Conservation (phyloP, 78 protist genomes). For the Blattamonas nauphoetae region DNA sequence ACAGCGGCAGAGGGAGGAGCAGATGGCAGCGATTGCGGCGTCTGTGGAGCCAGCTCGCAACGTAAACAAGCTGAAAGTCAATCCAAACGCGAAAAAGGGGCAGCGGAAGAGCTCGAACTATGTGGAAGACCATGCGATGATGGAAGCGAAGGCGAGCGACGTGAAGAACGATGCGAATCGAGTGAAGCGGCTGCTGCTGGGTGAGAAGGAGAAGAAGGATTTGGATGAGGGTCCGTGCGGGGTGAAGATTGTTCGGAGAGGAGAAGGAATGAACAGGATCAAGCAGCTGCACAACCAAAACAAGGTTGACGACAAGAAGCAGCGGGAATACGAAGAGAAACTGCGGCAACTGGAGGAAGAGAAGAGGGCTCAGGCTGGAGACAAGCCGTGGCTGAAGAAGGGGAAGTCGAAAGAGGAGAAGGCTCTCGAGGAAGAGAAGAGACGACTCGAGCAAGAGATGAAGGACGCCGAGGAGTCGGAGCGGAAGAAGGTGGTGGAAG, state of each 20-base stretch:
- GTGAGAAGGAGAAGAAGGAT: not conserved
- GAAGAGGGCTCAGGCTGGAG: not conserved
- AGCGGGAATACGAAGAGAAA: not conserved
- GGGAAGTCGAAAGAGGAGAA: not conserved
- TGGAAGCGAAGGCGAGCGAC: not conserved
- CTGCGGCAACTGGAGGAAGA: not conserved
- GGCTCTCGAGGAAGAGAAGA: not conserved
- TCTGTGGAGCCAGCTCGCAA: not conserved
- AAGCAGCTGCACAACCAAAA: too few relatives aligned
- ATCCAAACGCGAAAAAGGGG: not conserved
- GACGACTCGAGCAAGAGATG: not conserved
- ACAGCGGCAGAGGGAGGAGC: not conserved
- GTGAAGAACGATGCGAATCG: not conserved
- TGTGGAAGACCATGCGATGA: not conserved
- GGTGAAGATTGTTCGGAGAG: too few relatives aligned
- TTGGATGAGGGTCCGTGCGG: not conserved
- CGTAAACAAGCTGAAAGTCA: not conserved
- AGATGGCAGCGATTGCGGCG: not conserved
- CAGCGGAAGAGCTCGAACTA: not conserved
- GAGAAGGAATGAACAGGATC: too few relatives aligned
- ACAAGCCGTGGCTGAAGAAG: not conserved
- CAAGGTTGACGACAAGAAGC: too few relatives aligned
- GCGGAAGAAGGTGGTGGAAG: not conserved
- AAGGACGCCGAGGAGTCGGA: not conserved
- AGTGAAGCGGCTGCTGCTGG: not conserved